Conservation (phyloP, 2,329 filamentous ascomycete genomes). For the Botrytis byssoidea region DNA sequence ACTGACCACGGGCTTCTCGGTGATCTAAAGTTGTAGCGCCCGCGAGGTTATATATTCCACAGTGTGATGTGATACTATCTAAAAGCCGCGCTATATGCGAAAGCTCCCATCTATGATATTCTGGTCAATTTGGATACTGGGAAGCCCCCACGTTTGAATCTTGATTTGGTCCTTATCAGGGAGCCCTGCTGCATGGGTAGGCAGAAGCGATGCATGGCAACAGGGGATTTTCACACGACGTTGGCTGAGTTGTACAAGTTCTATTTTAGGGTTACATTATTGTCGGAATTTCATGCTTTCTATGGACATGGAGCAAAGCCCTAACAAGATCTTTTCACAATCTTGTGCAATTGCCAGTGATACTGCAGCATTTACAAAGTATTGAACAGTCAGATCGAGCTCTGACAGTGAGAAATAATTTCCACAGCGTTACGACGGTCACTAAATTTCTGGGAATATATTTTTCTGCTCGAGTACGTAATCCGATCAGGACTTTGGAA, state of each 20-base stretch:
- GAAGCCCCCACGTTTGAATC: background rate
- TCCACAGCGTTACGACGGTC: background rate
- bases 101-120: background rate
- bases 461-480: background rate
- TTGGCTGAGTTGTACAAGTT: background rate
- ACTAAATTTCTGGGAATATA: background rate
- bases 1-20: background rate
- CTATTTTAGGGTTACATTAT: constrained; percentile 10
- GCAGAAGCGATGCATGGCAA: constrained; percentile 5
- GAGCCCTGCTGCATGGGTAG: background rate
- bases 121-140: background rate
- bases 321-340: background rate
- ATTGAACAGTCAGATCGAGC: background rate
- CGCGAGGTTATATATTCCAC: background rate
- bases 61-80: background rate
- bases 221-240: background rate
- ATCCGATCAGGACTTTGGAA: background rate
- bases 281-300: background rate
- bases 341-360: background rate
- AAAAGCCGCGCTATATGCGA: background rate
- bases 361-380: background rate
- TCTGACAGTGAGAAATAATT: background rate
- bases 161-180: too few relatives aligned
- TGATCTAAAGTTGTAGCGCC: background rate
- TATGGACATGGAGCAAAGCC: background rate